Conservation (phyloP, 1,284 basidiomycete genomes). For the Athelia sp. region DNA sequence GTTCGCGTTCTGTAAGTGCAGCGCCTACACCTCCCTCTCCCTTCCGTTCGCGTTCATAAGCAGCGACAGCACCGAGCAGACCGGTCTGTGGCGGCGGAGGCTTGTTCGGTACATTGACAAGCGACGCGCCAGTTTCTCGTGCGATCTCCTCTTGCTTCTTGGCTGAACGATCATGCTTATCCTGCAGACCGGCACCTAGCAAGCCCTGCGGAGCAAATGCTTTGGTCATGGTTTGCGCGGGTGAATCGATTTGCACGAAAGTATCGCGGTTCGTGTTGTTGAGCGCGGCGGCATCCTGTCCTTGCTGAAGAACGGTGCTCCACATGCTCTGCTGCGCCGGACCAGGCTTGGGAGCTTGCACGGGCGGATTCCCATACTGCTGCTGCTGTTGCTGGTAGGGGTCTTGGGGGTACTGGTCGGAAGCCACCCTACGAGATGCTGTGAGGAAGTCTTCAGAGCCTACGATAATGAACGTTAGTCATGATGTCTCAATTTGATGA, state of each 20-base stretch:
- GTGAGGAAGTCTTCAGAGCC: neutral
- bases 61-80: slow-evolving; percentile 91
- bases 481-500: neutral
- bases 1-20: slow-evolving; percentile 89
- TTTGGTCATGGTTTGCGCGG: slow-evolving; percentile 77
- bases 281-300: slow-evolving; percentile 40
- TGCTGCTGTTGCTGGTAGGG: slow-evolving; percentile 34
- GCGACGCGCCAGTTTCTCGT: slow-evolving; percentile 81
- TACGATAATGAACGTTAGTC: neutral
- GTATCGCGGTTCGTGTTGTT: slow-evolving; percentile 49
- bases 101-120: slow-evolving; percentile 92
- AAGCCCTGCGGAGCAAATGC: slow-evolving; percentile 93
- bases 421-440: slow-evolving; percentile 32
- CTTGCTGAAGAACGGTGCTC: slow-evolving; percentile 81
- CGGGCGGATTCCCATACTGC: slow-evolving; percentile 24
- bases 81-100: slow-evolving; percentile 95
- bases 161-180: slow-evolving; percentile 93
- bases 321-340: slow-evolving; percentile 68
- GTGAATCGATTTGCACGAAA: slow-evolving; percentile 79
- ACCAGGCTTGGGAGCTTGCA: slow-evolving; percentile 24
- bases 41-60: slow-evolving; percentile 91
- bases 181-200: slow-evolving; percentile 90
- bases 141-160: slow-evolving; percentile 93
- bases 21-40: slow-evolving; percentile 94
- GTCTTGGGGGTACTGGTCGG: slow-evolving; percentile 41